Evolutionary conservation across 441 rosid genomes (phyloP).

Genomic region (Pelargonium citronellum): DNA sequence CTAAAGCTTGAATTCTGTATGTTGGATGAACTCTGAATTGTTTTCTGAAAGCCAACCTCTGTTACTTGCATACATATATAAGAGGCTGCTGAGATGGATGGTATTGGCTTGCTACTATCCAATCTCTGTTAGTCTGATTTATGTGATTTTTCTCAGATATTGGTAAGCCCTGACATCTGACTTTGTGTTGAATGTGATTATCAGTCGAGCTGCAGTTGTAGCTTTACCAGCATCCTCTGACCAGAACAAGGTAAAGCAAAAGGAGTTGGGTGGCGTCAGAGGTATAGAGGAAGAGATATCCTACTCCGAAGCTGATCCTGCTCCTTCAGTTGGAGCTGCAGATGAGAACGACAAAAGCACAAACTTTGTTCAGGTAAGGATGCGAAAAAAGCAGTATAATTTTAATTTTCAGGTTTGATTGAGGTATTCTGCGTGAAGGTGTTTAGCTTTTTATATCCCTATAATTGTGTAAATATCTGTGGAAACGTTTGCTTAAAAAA

Average conservation of each 20-base stretch:
- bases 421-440: not conserved
- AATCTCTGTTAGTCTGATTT: not conserved
- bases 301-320: conserved; percentile 34
- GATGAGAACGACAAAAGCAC: conserved; percentile 53
- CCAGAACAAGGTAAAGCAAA: conserved; percentile 32
- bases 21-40: not conserved
- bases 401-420: not conserved
- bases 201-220: conserved; percentile 39
- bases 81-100: not conserved
- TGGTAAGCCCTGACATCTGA: conserved; percentile 12
- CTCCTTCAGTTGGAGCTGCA: conserved; percentile 36
- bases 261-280: conserved; percentile 29
- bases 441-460: too few relatives aligned
- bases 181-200: conserved; percentile 17
- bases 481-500: not conserved
- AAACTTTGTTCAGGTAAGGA: conserved; percentile 46
- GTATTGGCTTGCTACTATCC: not conserved
- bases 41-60: conserved; percentile 2
- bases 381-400: conserved; percentile 10
- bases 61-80: not conserved
- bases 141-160: not conserved
- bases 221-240: conserved; percentile 25
- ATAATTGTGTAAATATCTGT: too few relatives aligned
- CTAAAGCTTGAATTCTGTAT: not conserved
- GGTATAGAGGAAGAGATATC: conserved; percentile 32